Percentiles rank a stretch among this genome's conserved stretches.
phyloP scores from a whole-genome alignment of 805 yeast genomes.

The Candida nanaspora region DNA sequence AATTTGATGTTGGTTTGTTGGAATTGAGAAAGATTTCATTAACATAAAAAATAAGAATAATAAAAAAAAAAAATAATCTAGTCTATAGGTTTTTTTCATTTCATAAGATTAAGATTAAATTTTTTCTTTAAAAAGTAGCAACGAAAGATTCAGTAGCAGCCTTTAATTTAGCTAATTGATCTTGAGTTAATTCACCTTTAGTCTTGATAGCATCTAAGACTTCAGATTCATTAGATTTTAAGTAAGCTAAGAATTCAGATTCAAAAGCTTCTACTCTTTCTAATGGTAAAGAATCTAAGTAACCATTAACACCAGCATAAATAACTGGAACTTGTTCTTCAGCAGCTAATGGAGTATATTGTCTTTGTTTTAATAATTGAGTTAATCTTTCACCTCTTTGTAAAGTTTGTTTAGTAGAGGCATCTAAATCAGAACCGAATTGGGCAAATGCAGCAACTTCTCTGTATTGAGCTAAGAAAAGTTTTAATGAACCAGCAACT shows the following conservation, averaged over 20 bases:
- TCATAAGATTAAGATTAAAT: too few species aligned
- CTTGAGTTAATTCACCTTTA: conserved; percentile 87
- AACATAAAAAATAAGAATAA: too few species aligned
- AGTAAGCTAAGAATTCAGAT: conserved; percentile 83
- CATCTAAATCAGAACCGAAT: conserved; percentile 99
- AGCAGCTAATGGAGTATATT: conserved; percentile 93
- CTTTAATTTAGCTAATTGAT: conserved; percentile 80
- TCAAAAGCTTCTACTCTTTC: conserved; percentile 88
- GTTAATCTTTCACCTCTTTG: conserved; percentile 99
- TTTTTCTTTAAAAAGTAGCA: conserved; percentile 88
- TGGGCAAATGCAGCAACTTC: conserved; percentile 99
- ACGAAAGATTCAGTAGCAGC: conserved; percentile 87
- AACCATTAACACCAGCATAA: conserved; percentile 99
- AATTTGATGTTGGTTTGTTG: too few species aligned
- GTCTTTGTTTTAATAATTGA: conserved; percentile 96
- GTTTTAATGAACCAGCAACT: conserved; percentile 99
- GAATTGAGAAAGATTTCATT: too few species aligned
- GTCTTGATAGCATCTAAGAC: conserved; percentile 78
- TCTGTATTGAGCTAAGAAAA: conserved; percentile 99
- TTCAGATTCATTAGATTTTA: conserved; percentile 83
- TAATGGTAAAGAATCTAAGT: conserved; percentile 80
- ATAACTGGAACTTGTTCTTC: conserved; percentile 99
- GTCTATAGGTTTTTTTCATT: too few species aligned
- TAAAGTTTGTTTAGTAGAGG: conserved; percentile 98
- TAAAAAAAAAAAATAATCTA: too few species aligned